Conservation (phyloP, 225 moss, liverwort and hornwort species). For the Takakia lepidozioides region DNA sequence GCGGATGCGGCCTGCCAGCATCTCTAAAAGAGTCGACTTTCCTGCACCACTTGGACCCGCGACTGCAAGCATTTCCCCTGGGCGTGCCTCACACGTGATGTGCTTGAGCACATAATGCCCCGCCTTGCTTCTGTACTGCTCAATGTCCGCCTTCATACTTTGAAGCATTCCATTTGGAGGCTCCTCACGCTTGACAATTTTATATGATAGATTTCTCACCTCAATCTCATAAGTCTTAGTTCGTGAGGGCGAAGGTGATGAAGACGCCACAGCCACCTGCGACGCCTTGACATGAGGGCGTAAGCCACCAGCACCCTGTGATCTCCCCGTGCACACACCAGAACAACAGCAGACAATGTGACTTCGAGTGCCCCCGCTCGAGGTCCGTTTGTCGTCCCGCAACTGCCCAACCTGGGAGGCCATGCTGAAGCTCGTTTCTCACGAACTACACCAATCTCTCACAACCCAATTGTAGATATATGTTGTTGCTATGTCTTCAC, state of each 20-base stretch:
- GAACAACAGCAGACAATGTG: conserved; percentile 33
- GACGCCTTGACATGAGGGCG: conserved; percentile 26
- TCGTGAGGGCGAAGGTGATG: conserved; percentile 23
- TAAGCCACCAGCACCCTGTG: conserved; percentile 4
- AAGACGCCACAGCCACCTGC: conserved; percentile 20
- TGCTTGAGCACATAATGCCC: too few species aligned
- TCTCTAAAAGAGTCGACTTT: conserved; percentile 52
- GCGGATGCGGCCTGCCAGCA: conserved; percentile 37
- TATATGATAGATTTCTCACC: conserved; percentile 30
- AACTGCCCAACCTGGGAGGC: too few species aligned
- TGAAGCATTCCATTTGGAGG: conserved; percentile 17
- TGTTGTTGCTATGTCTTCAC: too few species aligned
- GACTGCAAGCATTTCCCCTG: conserved; percentile 41
- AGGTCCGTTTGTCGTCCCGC: too few species aligned
- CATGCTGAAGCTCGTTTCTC: too few species aligned
- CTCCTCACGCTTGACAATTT: conserved; percentile 16
- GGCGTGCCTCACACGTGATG: conserved; percentile 33
- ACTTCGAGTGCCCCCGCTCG: too few species aligned
- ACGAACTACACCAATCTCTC: too few species aligned
- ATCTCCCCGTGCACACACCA: conserved; percentile 30
- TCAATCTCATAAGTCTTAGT: conserved; percentile 27
- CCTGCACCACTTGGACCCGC: conserved; percentile 62
- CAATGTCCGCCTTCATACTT: conserved; percentile 6
- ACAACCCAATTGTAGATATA: too few species aligned
- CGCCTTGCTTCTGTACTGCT: conserved; percentile 14